Percentiles rank a stretch among this genome's conserved stretches.
Conservation (phyloP, 2,329 filamentous ascomycete species). For the Pyrenochaeta sp. region DNA sequence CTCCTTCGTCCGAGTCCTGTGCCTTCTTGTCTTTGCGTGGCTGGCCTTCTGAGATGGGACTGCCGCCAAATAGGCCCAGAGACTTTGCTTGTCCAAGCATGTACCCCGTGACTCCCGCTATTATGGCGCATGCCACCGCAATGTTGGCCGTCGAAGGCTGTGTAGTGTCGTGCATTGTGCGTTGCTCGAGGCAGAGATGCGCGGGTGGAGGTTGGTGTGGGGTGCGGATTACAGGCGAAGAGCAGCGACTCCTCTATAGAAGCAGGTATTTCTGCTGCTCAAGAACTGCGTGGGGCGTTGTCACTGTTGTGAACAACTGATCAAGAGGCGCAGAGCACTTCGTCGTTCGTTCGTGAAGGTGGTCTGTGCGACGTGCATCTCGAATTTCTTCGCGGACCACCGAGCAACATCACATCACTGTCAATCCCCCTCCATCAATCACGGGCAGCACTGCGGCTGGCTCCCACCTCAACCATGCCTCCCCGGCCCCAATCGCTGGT, state of each 20-base stretch:
- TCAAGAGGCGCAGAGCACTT: no score
- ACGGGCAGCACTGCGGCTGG: conserved; percentile 20
- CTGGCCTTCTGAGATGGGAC: conserved; percentile 45
- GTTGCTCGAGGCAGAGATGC: not conserved
- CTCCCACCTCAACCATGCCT: conserved; percentile 30
- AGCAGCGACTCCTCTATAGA: no score
- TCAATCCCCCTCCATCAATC: conserved; percentile 17
- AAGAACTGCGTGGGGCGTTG: no score
- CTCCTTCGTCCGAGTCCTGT: conserved; percentile 35
- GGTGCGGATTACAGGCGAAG: not conserved
- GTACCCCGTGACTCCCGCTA: conserved; percentile 79
- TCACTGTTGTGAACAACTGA: no score
- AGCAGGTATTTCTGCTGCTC: no score
- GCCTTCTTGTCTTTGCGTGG: conserved; percentile 18
- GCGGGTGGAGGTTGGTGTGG: not conserved
- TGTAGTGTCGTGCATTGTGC: conserved; percentile 45
- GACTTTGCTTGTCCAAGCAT: conserved; percentile 70
- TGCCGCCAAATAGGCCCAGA: conserved; percentile 74
- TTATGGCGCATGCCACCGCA: conserved; percentile 74
- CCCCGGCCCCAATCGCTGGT: conserved; percentile 39
- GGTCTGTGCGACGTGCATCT: conserved; percentile 11
- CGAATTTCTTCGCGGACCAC: conserved; percentile 38
- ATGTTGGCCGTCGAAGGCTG: conserved; percentile 65
- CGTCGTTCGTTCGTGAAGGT: no score
- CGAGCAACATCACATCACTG: no score